Evolutionary conservation across 495 filamentous ascomycete species (phyloP), one percentile per base, ranked within the genome.

Genomic region (Aspergillus affinis): DNA sequence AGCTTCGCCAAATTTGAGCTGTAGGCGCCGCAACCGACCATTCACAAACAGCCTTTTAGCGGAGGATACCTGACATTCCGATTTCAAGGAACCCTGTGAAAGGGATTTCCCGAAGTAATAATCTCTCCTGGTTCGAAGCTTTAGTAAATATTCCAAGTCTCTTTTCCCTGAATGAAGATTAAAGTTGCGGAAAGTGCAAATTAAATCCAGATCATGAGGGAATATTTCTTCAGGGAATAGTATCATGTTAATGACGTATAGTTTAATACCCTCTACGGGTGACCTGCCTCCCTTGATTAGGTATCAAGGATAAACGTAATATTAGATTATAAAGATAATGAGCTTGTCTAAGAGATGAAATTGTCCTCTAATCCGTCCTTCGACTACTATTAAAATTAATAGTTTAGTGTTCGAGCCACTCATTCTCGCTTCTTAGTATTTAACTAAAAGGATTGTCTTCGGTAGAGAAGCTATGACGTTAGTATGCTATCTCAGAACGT

Each of bases 291-390:
- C 30, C 18, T 41, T 21, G 23, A 46, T 58, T 18, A 46, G 4
- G 48, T 66, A 62, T 32, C 64, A 55, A 45, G 68, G 74, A 47
- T 70, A 59, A 26, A 69, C 65, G 53, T 72, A 75, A n/a, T n/a
- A n/a, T 50, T 72, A 66, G 46, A 77, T 61, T 19, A 71, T 69
- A 52, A 72, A 71, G 4, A 74, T 3, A 75, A 58, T 6, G 74
- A 76, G 57, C 74, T 76, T 13, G 69, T 74, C 74, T 71, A 76
- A 17, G 71, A 71, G 19, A 75, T 65, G 17, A 76, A 68, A 54
- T 73, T 71, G 51, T 70, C 67, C 2, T 62, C 53, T 9, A 55
- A 9, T 2, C 32, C 51, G 17, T 51, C 29, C 8, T 61, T 48
- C 41, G 36, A 47, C 48, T 56, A 58, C 68, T 70, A 75, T 29